These are phyloP conservation scores for Arthrobotrys sphaeroides DNA, from an alignment of 2,329 filamentous ascomycete genomes.

Conservation along the genomic window DNA sequence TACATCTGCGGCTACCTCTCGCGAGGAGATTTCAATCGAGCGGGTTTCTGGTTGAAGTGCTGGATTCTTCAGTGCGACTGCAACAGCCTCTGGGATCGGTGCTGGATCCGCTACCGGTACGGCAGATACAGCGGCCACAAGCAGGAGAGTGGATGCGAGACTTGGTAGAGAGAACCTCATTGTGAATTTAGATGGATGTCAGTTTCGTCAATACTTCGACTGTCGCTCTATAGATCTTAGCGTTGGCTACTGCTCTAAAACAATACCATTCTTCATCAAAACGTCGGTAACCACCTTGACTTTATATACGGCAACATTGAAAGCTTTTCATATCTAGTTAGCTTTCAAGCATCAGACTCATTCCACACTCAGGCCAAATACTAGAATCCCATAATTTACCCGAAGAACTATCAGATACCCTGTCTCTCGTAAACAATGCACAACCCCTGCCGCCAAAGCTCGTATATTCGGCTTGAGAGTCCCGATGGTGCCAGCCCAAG, in stretches of 20 bases:
- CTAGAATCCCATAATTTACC: background rate
- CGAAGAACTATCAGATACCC: background rate
- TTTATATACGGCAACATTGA: background rate
- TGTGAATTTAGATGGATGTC: background rate
- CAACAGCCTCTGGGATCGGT: background rate
- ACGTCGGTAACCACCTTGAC: background rate
- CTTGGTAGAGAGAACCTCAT: background rate
- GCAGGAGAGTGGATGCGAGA: background rate
- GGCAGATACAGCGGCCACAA: background rate
- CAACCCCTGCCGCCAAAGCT: background rate
- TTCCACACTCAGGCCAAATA: background rate
- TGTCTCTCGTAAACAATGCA: background rate
- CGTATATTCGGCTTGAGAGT: background rate
- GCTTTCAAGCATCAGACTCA: background rate
- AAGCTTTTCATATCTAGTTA: no score
- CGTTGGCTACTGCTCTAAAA: no score
- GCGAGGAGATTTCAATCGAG: no score
- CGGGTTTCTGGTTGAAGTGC: background rate
- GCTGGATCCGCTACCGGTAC: background rate
- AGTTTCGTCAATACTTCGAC: background rate
- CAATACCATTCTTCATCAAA: no score
- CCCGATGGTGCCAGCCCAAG: background rate
- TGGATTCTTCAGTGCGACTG: no score
- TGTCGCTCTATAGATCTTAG: background rate
- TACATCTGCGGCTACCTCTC: no score